These are phyloP conservation scores for Rhodotorula paludigena DNA, from an alignment of 768 basidiomycete species.

Conservation along the genomic window DNA sequence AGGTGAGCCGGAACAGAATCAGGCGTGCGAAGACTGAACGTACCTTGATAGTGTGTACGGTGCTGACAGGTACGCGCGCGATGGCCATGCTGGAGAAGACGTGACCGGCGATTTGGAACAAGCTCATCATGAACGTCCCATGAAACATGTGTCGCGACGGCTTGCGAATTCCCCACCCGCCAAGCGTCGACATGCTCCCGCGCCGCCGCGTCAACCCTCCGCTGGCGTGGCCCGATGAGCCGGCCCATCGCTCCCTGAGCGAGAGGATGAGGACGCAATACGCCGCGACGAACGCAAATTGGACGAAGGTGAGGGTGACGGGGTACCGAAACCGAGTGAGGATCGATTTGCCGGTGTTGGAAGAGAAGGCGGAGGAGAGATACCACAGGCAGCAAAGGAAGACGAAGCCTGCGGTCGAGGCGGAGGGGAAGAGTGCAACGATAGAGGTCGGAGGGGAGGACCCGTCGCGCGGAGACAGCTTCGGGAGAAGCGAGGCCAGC, in stretches of 20 bases:
- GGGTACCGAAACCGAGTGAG: slow-evolving; percentile 88
- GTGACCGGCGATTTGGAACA: slow-evolving; percentile 96
- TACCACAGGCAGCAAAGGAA: slow-evolving; percentile 89
- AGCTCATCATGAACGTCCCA: slow-evolving; percentile 87
- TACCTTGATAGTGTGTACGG: slow-evolving; percentile 98
- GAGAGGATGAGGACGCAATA: slow-evolving; percentile 78
- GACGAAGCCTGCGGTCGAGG: slow-evolving; percentile 55
- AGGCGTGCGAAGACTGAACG: slow-evolving; percentile 31
- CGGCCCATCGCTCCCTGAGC: neutral
- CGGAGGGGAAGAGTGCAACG: slow-evolving; percentile 6
- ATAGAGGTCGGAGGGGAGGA: neutral
- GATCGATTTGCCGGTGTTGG: slow-evolving; percentile 94
- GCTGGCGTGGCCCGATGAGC: neutral
- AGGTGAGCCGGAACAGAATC: neutral
- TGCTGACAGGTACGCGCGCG: slow-evolving; percentile 90
- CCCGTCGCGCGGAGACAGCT: neutral
- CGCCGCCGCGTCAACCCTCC: slow-evolving; percentile 14
- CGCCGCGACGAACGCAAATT: slow-evolving; percentile 86
- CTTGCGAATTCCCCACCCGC: slow-evolving; percentile 48
- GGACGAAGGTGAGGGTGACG: slow-evolving; percentile 90
- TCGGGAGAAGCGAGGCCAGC: neutral
- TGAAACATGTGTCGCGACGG: slow-evolving; percentile 69
- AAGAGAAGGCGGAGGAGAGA: slow-evolving; percentile 81
- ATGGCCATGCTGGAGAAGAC: slow-evolving; percentile 98
- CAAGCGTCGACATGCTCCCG: slow-evolving; percentile 26